Conservation (phyloP, 2,329 filamentous ascomycete genomes). For the Diaporthe destruens region DNA sequence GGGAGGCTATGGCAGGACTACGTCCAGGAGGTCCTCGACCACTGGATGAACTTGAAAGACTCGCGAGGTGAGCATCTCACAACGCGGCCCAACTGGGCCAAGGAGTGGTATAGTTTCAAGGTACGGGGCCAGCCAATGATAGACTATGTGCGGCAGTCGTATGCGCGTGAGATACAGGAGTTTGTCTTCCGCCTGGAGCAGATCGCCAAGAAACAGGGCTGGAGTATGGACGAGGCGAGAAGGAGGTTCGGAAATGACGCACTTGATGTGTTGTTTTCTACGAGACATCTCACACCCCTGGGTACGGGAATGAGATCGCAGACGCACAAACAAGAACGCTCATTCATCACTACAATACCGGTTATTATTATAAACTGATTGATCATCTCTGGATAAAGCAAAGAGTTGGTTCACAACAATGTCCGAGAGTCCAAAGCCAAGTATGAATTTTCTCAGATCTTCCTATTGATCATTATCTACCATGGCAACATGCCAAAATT, state of each 20-base stretch:
- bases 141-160: conserved; percentile 54
- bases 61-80: conserved; percentile 50
- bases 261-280: conserved; percentile 50
- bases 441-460: too few species aligned
- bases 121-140: conserved; percentile 49
- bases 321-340: background rate
- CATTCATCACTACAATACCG: background rate
- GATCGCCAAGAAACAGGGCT: conserved; percentile 56
- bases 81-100: conserved; percentile 60
- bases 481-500: too few species aligned
- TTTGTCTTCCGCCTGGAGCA: conserved; percentile 51
- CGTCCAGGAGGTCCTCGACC: conserved; percentile 55
- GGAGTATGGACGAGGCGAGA: conserved; percentile 54
- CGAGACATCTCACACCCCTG: background rate
- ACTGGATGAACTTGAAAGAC: conserved; percentile 56
- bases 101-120: conserved; percentile 56
- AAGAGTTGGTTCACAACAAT: background rate
- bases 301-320: background rate
- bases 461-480: too few species aligned
- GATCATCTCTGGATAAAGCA: background rate
- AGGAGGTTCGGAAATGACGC: conserved; percentile 57
- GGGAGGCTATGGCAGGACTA: conserved; percentile 55
- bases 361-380: conserved; percentile 6
- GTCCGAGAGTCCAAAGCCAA: too few species aligned
- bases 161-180: conserved; percentile 53